Conservation (phyloP, 148 eudicot genomes). For the Nepenthes mirabilis region DNA sequence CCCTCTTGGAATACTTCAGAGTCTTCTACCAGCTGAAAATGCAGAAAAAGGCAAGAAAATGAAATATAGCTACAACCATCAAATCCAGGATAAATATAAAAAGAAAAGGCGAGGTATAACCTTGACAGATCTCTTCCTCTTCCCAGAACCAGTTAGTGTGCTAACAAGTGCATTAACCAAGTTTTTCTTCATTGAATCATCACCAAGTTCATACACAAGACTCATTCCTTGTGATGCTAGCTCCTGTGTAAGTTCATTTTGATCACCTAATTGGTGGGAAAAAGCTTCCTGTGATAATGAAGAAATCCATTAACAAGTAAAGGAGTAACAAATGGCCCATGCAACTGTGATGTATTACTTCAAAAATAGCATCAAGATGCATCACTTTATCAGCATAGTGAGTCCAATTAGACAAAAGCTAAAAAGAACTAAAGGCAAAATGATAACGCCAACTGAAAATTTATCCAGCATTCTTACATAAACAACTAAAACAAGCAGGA, state of each 20-base stretch:
- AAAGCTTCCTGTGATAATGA: conserved; percentile 66
- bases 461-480: too few relatives aligned
- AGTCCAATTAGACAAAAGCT: too few relatives aligned
- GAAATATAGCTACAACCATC: conserved; percentile 1
- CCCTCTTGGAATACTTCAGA: conserved; percentile 94
- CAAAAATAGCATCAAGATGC: too few relatives aligned
- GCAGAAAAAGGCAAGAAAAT: conserved; percentile 2
- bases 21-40: conserved; percentile 74
- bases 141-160: conserved; percentile 90
- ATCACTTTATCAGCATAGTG: too few relatives aligned
- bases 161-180: conserved; percentile 90
- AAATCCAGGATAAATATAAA: not conserved
- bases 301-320: not conserved
- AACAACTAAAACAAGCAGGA: too few relatives aligned
- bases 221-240: conserved; percentile 97
- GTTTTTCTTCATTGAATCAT: conserved; percentile 68
- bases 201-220: conserved; percentile 93
- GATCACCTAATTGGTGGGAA: conserved; percentile 85
- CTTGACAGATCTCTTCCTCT: conserved; percentile 94
- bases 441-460: too few relatives aligned
- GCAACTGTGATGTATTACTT: not conserved
- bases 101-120: conserved; percentile 15
- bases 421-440: too few relatives aligned
- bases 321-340: not conserved
- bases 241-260: conserved; percentile 90